Conservation (phyloP, 2,329 filamentous ascomycete species). For the Pseudogymnoascus sp. region DNA sequence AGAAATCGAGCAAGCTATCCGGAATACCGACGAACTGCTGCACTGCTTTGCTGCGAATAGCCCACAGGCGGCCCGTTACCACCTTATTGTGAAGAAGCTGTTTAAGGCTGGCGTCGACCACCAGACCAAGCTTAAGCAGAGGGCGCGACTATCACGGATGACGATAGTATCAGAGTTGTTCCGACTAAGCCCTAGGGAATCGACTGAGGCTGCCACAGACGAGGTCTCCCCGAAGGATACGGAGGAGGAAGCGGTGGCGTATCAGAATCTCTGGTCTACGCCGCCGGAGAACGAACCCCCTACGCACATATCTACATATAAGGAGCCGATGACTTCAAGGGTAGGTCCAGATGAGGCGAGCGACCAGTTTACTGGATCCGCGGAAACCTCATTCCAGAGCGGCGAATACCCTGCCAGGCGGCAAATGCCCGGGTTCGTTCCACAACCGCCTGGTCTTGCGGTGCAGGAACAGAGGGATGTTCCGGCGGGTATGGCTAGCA, state of each 20-base stretch:
- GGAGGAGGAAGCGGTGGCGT: background rate
- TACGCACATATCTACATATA: background rate
- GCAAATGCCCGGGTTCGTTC: background rate
- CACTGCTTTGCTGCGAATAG: conserved; percentile 3
- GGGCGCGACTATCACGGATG: background rate
- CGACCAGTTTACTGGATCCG: background rate
- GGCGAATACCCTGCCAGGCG: background rate
- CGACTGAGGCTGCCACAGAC: background rate
- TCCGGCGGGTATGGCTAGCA: background rate
- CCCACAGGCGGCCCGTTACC: conserved; percentile 11
- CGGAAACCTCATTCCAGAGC: background rate
- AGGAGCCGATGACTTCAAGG: background rate
- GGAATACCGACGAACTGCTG: background rate
- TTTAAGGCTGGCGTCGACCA: conserved; percentile 9
- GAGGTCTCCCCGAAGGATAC: background rate
- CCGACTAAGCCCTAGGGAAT: background rate
- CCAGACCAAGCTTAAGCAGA: background rate
- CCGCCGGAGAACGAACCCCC: background rate
- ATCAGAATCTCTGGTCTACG: background rate
- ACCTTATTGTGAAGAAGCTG: conserved; percentile 8
- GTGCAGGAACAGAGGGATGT: background rate
- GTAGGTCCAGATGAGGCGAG: background rate
- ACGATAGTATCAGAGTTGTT: background rate
- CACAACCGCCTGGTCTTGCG: background rate
- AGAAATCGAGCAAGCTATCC: conserved; percentile 9